Evolutionary conservation across 768 basidiomycete genomes (phyloP).

Genomic region (Favolaschia claudopus): DNA sequence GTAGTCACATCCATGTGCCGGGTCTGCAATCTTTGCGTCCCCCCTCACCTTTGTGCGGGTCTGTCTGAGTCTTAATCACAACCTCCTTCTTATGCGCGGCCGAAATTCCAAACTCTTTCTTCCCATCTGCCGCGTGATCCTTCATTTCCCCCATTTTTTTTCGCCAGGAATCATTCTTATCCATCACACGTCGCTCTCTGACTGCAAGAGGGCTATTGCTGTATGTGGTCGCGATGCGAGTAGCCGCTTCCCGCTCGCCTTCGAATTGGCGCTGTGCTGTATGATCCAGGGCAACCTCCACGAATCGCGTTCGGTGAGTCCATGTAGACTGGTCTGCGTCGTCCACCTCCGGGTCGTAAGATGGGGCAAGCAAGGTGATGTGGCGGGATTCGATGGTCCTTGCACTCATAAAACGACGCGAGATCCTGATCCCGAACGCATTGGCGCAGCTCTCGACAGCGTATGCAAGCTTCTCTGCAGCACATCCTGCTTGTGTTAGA

Average conservation of each 20-base stretch:
- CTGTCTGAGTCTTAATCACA: too few species aligned
- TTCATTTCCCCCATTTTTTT: conserved; percentile 4
- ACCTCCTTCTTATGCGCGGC: not conserved
- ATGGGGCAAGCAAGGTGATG: too few species aligned
- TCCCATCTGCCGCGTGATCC: conserved; percentile 9
- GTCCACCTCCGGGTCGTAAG: too few species aligned
- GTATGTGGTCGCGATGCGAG: not conserved
- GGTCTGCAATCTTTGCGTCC: too few species aligned
- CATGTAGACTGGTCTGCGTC: conserved; percentile 26
- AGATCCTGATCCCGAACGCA: too few species aligned
- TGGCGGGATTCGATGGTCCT: too few species aligned
- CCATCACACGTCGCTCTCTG: not conserved
- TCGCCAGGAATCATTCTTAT: not conserved
- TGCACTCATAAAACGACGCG: too few species aligned
- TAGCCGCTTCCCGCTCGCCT: not conserved
- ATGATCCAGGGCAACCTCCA: conserved; percentile 2
- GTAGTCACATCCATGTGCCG: too few species aligned
- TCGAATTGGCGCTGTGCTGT: not conserved
- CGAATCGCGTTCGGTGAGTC: conserved; percentile 8
- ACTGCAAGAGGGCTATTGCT: not conserved
- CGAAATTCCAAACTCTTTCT: conserved; percentile 8
- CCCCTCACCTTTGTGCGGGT: too few species aligned
- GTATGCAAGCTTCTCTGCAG: too few species aligned
- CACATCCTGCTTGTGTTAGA: too few species aligned
- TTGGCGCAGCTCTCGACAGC: too few species aligned